Evolutionary conservation across 2,329 filamentous ascomycete genomes (phyloP).

Genomic region (Aphanoascus verrucosus): DNA sequence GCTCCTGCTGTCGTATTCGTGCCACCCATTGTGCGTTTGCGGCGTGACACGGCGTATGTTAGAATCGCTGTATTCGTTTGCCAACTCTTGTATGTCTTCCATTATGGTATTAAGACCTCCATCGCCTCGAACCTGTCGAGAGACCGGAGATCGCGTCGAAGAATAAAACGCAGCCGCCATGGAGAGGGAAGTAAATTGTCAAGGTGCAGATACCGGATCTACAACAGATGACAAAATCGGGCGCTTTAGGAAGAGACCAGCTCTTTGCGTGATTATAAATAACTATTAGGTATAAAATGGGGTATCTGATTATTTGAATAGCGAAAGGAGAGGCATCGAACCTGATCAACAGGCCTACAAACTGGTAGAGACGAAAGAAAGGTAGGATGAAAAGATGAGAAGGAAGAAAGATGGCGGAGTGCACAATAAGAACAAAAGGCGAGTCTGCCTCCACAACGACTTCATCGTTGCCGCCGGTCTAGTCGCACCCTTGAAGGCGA

Average conservation of each 20-base stretch:
- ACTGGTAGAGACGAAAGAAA: conserved; percentile 19
- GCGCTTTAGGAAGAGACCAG: conserved; percentile 2
- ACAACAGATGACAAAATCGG: background rate
- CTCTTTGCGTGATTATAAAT: conserved; percentile 6
- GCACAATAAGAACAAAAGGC: conserved; percentile 8
- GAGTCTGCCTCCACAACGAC: background rate
- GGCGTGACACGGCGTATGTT: background rate
- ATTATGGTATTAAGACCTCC: conserved; percentile 53
- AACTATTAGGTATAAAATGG: conserved; percentile 4
- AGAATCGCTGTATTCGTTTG: conserved; percentile 5
- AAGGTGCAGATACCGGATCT: conserved; percentile 1
- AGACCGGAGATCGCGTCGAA: background rate
- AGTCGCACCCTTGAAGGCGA: background rate
- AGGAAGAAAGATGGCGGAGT: conserved; percentile 10
- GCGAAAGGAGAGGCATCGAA: conserved; percentile 8
- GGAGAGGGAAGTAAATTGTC: background rate
- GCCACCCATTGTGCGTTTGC: background rate
- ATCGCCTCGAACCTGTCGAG: conserved; percentile 6
- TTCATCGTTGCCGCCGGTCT: background rate
- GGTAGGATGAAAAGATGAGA: conserved; percentile 15
- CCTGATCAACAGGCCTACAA: conserved; percentile 14
- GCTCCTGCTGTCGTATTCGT: background rate
- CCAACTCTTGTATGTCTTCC: conserved; percentile 41
- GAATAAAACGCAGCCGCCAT: conserved; percentile 15
- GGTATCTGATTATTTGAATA: background rate